phyloP scores from a whole-genome alignment of 192 early-diverging fungal species.

The Obelidium mucronatum region DNA sequence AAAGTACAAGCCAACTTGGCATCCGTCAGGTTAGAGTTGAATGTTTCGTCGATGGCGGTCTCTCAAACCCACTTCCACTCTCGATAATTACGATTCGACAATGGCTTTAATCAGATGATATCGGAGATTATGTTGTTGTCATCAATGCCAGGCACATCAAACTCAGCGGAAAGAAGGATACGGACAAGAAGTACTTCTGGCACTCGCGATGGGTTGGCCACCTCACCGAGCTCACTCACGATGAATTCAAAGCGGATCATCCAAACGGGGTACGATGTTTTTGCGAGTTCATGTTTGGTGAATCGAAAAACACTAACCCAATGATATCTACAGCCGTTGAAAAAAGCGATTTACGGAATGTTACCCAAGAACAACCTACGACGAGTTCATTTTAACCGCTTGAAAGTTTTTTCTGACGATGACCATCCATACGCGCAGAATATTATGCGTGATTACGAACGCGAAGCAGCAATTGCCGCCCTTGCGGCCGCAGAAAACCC shows the following conservation, averaged over 20 bases:
- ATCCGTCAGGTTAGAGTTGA: slow-evolving; percentile 81
- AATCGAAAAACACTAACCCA: slow-evolving; percentile 4
- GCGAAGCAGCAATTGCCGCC: background rate
- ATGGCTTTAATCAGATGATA: slow-evolving; percentile 68
- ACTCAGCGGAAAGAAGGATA: slow-evolving; percentile 83
- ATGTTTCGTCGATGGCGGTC: no score
- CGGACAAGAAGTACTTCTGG: slow-evolving; percentile 87
- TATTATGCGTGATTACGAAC: slow-evolving; percentile 78
- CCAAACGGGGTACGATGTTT: slow-evolving; percentile 70
- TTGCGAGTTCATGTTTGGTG: background rate
- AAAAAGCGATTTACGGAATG: slow-evolving; percentile 93
- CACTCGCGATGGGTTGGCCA: slow-evolving; percentile 90
- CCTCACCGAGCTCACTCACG: slow-evolving; percentile 79
- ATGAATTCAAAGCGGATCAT: slow-evolving; percentile 76
- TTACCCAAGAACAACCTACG: slow-evolving; percentile 93
- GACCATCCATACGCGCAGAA: slow-evolving; percentile 90
- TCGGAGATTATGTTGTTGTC: slow-evolving; percentile 96
- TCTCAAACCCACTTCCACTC: no score
- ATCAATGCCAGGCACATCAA: slow-evolving; percentile 85
- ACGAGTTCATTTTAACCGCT: slow-evolving; percentile 74
- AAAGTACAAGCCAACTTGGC: slow-evolving; percentile 94
- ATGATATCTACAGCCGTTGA: slow-evolving; percentile 60
- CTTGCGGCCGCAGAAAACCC: slow-evolving; percentile 8
- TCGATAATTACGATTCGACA: no score
- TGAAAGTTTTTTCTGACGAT: slow-evolving; percentile 83